Percentiles rank a stretch among this genome's conserved stretches.
Evolutionary conservation across 208 protist species (phyloP).

Genomic region (Trypanosoma avium): DNA sequence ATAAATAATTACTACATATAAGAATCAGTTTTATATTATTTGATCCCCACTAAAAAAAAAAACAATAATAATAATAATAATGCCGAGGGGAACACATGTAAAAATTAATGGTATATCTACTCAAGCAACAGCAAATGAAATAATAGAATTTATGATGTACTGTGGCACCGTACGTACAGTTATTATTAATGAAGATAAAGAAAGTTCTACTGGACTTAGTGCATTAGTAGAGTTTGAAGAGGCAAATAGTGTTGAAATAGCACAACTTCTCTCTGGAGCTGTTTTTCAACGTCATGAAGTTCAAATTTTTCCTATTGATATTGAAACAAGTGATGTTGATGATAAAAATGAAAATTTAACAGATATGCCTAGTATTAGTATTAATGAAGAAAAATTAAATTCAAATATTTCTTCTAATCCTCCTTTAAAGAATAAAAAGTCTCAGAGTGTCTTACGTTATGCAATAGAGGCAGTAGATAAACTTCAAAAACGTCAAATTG

Average conservation of each 20-base stretch:
- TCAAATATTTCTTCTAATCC: not conserved
- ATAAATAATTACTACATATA: too few species aligned
- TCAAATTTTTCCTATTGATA: not conserved
- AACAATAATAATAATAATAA: too few species aligned
- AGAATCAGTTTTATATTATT: too few species aligned
- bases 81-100: too few species aligned
- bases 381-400: too few species aligned
- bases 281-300: constrained; percentile 17
- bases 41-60: too few species aligned
- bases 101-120: not conserved
- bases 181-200: not conserved
- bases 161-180: not conserved
- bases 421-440: not conserved
- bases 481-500: constrained; percentile 1
- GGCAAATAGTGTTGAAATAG: constrained; percentile 11
- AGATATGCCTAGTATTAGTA: too few species aligned
- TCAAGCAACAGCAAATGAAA: not conserved
- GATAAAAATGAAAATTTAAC: not conserved
- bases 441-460: not conserved
- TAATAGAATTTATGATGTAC: constrained; percentile 1
- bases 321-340: not conserved
- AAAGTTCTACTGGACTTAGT: not conserved
- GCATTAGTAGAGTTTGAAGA: constrained; percentile 20
- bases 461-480: not conserved
- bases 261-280: constrained; percentile 14